These are phyloP conservation scores for Neoascochyta sp. DNA, from an alignment of 2,329 filamentous ascomycete species.

Conservation along the genomic window DNA sequence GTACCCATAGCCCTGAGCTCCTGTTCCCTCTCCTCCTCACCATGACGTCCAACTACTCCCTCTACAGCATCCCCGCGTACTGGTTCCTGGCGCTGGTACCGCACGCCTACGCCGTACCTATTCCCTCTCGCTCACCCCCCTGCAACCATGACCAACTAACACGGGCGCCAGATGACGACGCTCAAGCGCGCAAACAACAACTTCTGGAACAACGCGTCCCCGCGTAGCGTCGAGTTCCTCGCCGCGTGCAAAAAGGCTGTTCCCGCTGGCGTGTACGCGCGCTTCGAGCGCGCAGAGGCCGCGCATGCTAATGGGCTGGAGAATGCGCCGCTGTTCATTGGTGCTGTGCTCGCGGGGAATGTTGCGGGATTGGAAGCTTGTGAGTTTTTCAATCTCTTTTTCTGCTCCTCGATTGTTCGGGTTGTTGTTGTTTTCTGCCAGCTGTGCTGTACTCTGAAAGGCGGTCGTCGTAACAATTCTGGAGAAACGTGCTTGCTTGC, in stretches of 20 bases:
- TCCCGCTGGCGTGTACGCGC: constrained; percentile 30
- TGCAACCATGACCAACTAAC: no score
- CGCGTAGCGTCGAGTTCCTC: constrained; percentile 30
- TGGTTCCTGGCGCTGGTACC: constrained; percentile 21
- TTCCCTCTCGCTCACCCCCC: constrained; percentile 1
- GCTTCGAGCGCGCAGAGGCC: constrained; percentile 44
- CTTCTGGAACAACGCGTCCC: constrained; percentile 43
- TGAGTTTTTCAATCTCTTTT: constrained; percentile 4
- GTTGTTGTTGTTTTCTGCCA: no score
- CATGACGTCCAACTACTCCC: constrained; percentile 23
- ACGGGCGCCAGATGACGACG: not conserved
- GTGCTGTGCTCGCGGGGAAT: constrained; percentile 43
- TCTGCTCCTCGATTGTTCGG: no score
- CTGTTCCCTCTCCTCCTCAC: no score
- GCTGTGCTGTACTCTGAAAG: no score
- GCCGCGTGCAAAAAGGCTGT: constrained; percentile 33
- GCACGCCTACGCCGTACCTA: constrained; percentile 20
- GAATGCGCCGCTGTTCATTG: constrained; percentile 45
- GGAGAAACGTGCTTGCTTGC: not conserved
- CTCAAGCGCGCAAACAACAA: constrained; percentile 19
- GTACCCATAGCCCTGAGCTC: no score
- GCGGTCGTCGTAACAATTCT: no score
- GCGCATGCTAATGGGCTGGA: constrained; percentile 47
- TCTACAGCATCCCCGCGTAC: constrained; percentile 24
- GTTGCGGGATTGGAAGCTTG: constrained; percentile 31